Percentiles rank a stretch among this genome's conserved stretches.
Evolutionary conservation across 768 basidiomycete species (phyloP).

Genomic region (Calocybe indica): DNA sequence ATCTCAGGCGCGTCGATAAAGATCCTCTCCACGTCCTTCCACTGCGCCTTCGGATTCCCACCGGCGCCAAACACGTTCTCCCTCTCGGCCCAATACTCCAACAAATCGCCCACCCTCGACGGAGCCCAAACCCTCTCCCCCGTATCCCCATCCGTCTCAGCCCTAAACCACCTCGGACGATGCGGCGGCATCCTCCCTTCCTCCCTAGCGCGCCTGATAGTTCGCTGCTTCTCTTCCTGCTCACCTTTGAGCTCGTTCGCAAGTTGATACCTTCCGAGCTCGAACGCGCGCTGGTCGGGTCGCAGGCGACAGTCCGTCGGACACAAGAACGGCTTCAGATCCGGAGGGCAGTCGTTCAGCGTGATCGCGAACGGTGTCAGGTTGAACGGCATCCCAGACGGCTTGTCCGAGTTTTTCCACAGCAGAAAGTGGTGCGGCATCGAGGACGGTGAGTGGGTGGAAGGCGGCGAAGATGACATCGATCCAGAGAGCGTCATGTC

Average conservation of each 20-base stretch:
- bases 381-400: slow-evolving; percentile 78
- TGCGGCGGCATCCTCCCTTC: slow-evolving; percentile 68
- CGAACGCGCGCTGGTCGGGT: slow-evolving; percentile 93
- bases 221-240: slow-evolving; percentile 82
- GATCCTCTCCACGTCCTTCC: slow-evolving; percentile 74
- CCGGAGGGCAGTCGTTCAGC: slow-evolving; percentile 78
- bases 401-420: slow-evolving; percentile 90
- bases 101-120: slow-evolving; percentile 33
- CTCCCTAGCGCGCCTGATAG: slow-evolving; percentile 69
- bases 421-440: slow-evolving; percentile 52
- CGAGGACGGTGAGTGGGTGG: slow-evolving; percentile 27
- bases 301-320: slow-evolving; percentile 92
- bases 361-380: slow-evolving; percentile 93
- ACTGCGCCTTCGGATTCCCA: slow-evolving; percentile 30
- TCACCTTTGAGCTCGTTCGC: slow-evolving; percentile 74
- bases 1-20: slow-evolving; percentile 64
- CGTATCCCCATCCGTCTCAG: slow-evolving; percentile 81
- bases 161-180: slow-evolving; percentile 81
- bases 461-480: slow-evolving; percentile 40
- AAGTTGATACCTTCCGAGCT: slow-evolving; percentile 77
- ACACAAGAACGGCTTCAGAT: slow-evolving; percentile 64
- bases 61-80: slow-evolving; percentile 45
- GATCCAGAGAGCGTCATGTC: slow-evolving; percentile 45
- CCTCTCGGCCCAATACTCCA: slow-evolving; percentile 86
- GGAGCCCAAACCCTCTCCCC: slow-evolving; percentile 89